Percentiles rank a stretch among this genome's conserved stretches.
phyloP scores from a whole-genome alignment of 2,329 filamentous ascomycete genomes.

The Zymoseptoria passerinii region DNA sequence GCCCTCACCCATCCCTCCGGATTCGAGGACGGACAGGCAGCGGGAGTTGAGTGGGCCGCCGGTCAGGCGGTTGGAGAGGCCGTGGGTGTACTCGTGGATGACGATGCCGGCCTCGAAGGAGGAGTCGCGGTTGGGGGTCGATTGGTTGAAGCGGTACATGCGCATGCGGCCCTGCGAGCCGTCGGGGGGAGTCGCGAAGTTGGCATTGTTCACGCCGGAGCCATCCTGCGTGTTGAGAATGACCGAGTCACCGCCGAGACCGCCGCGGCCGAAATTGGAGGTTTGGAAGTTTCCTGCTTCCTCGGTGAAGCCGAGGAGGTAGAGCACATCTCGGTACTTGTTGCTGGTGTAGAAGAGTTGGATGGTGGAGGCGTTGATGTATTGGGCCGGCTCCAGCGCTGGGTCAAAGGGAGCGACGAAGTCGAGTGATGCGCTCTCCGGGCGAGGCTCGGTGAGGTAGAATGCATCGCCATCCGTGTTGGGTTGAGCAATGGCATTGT shows the following conservation, averaged over 20 bases:
- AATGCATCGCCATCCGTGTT: slow-evolving; percentile 41
- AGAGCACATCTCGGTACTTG: slow-evolving; percentile 52
- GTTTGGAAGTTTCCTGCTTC: slow-evolving; percentile 52
- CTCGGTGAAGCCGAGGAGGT: slow-evolving; percentile 51
- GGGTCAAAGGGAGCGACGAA: slow-evolving; percentile 31
- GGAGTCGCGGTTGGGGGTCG: slow-evolving; percentile 44
- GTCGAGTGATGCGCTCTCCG: slow-evolving; percentile 33
- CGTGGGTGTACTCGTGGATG: slow-evolving; percentile 50
- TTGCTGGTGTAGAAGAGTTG: slow-evolving; percentile 56
- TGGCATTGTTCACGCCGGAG: slow-evolving; percentile 46
- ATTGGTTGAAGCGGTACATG: slow-evolving; percentile 50
- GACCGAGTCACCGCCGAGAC: slow-evolving; percentile 43
- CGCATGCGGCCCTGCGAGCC: slow-evolving; percentile 47
- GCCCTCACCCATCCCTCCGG: slow-evolving; percentile 51
- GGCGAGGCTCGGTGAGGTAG: slow-evolving; percentile 46
- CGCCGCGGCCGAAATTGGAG: slow-evolving; percentile 49
- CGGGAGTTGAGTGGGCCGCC: slow-evolving; percentile 48
- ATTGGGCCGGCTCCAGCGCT: slow-evolving; percentile 24
- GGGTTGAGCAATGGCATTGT: slow-evolving; percentile 50
- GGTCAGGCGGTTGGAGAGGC: slow-evolving; percentile 50
- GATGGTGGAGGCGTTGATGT: slow-evolving; percentile 48
- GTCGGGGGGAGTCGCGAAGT: slow-evolving; percentile 49
- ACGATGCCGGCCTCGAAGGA: slow-evolving; percentile 54
- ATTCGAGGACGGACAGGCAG: slow-evolving; percentile 43
- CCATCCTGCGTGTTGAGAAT: slow-evolving; percentile 53